Percentiles rank a stretch among this genome's conserved stretches.
Evolutionary conservation across 441 rosid species (phyloP).

Genomic region (Eutrema salsugineum): DNA sequence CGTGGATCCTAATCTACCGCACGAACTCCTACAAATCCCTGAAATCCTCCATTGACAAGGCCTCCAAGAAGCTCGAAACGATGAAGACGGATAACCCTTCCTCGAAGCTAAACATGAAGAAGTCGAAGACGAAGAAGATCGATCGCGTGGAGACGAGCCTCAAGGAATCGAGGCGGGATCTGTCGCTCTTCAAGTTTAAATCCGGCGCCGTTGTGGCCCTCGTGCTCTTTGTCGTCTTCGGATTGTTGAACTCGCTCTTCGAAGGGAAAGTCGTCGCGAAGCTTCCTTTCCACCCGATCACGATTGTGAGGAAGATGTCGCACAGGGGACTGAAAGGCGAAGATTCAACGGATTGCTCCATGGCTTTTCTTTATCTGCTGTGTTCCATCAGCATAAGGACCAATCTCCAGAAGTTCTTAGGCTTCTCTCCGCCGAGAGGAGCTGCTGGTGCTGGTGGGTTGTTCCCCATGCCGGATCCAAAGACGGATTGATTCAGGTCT

Average conservation of each 20-base stretch:
- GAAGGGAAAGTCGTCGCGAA: slow-evolving; percentile 91
- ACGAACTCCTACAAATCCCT: slow-evolving; percentile 65
- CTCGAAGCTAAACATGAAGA: slow-evolving; percentile 44
- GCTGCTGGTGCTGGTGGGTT: slow-evolving; percentile 51
- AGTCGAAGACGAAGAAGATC: slow-evolving; percentile 80
- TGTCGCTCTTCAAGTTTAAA: slow-evolving; percentile 90
- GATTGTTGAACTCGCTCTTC: slow-evolving; percentile 73
- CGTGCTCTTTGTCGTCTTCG: slow-evolving; percentile 77
- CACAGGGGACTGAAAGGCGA: slow-evolving; percentile 78
- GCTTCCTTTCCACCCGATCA: slow-evolving; percentile 78
- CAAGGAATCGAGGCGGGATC: slow-evolving; percentile 78
- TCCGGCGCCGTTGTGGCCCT: slow-evolving; percentile 90
- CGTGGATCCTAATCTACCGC: slow-evolving; percentile 91
- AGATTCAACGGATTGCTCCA: slow-evolving; percentile 84
- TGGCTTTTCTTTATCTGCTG: slow-evolving; percentile 80
- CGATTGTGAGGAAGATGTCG: slow-evolving; percentile 85
- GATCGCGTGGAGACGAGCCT: slow-evolving; percentile 80
- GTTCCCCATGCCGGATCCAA: slow-evolving; percentile 43
- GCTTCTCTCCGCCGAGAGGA: slow-evolving; percentile 90
- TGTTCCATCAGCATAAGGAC: slow-evolving; percentile 91
- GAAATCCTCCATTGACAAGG: slow-evolving; percentile 83
- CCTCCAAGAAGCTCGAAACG: slow-evolving; percentile 83
- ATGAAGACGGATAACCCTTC: slow-evolving; percentile 68
- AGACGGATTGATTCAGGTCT: slow-evolving; percentile 53
- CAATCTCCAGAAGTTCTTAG: slow-evolving; percentile 86